Base-by-base conservation (phyloP, 164 flowering plant genomes). In the Tinospora cordifolia region DNA sequence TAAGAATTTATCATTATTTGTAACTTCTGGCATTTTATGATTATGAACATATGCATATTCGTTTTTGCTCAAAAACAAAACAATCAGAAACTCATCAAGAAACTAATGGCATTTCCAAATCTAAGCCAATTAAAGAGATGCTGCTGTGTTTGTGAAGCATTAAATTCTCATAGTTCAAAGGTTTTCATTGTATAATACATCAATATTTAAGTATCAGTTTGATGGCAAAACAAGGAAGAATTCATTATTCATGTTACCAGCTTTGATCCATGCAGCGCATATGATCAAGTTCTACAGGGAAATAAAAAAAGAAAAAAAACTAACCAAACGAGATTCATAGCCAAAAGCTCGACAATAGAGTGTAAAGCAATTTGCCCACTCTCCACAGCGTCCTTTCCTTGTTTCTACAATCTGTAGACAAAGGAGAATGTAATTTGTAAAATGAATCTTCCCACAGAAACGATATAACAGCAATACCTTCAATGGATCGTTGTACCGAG, bases 301-400 rank as follows among this genome's bases (percentile, higher is more conserved):
- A n/a, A n/a, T n/a, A n/a, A n/a, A n/a, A n/a, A n/a, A n/a, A n/a
- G n/a, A 57, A 38, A 76, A 54, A 30, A 30, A 49, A 79, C 95
- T 80, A 69, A 92, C 99, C 90, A 89, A 76, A 71, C 97, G 96
- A 74, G 97, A 76, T 46, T 89, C 91, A 79, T 86, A 92, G 72
- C 95, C 96, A 85, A 92, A 90, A 71, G 93, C 87, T 71, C 97
- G 90, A 72, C 99, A 94, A 74, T 92, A 94, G 63, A 92, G 86
- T 5, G 97, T 92, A 81, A 92, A 94, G 86, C 97, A 94, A 82
- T 94, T 94, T 62, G 97, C 99, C 97, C 97, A 94, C 79, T 94
- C 99, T 72, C 99, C 99, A 79, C 99, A 94, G 15, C 97, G 93
- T 3, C 99, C 99, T 72, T 76, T 85, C 76, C 88, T 85, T 72